These are phyloP conservation scores for Trichoderma pleuroti DNA, from an alignment of 2,329 filamentous ascomycete genomes.

Conservation along the genomic window DNA sequence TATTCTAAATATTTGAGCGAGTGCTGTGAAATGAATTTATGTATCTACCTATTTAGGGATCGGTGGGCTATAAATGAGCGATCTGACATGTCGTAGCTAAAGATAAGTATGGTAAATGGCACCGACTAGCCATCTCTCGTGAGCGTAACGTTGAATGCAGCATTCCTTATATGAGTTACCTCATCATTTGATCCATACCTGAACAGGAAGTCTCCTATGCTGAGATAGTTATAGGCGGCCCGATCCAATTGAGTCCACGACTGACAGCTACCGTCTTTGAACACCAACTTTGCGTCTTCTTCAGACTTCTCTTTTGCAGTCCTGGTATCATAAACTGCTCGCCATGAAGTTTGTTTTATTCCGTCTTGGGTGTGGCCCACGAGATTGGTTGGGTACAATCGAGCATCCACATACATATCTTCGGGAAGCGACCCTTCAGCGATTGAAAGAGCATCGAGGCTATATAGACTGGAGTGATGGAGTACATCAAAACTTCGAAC, in stretches of 20 bases:
- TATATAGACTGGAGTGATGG: not conserved
- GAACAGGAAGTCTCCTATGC: constrained; percentile 28
- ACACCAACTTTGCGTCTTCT: constrained; percentile 28
- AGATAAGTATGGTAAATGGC: not conserved
- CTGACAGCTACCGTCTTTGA: constrained; percentile 29
- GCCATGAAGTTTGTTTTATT: constrained; percentile 28
- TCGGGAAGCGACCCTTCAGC: not conserved
- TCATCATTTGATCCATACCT: not conserved
- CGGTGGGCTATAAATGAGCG: not conserved
- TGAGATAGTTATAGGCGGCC: constrained; percentile 31
- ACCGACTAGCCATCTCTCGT: not conserved
- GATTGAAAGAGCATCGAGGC: not conserved
- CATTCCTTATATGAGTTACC: not conserved
- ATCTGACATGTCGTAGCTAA: not conserved
- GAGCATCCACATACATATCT: not conserved
- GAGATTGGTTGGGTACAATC: not conserved
- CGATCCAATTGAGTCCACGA: constrained; percentile 35
- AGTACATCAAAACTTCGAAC: not conserved
- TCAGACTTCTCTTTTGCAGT: constrained; percentile 20
- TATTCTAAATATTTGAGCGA: not conserved
- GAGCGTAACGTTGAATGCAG: not conserved
- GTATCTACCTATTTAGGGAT: not conserved
- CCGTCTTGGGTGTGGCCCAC: not conserved
- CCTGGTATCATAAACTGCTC: constrained; percentile 30
- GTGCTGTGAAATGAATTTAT: not conserved